These are phyloP conservation scores for Trypanosoma vivax DNA, from an alignment of 208 protist species.

Conservation along the genomic window DNA sequence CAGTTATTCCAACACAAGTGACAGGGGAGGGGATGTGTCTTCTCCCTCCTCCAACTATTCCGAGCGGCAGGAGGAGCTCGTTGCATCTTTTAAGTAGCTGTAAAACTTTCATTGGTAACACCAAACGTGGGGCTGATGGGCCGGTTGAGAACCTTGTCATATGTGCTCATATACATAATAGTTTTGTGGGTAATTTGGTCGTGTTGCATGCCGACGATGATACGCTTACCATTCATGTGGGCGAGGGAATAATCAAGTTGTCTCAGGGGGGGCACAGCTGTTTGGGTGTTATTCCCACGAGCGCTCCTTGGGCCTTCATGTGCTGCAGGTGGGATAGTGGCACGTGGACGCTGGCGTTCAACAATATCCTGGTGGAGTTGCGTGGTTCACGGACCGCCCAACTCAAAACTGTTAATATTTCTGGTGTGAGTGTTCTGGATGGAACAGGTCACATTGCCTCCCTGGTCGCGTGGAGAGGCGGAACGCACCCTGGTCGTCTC, in stretches of 20 bases:
- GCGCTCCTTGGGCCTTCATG: constrained; percentile 53
- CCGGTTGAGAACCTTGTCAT: constrained; percentile 49
- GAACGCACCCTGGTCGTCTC: constrained; percentile 2
- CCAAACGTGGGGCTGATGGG: constrained; percentile 20
- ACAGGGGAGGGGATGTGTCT: constrained; percentile 31
- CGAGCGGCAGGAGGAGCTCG: constrained; percentile 32
- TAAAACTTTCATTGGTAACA: constrained; percentile 11
- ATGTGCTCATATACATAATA: constrained; percentile 44
- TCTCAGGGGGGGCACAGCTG: constrained; percentile 38
- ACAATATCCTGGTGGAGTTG: constrained; percentile 47
- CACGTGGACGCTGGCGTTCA: constrained; percentile 57
- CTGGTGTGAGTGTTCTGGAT: constrained; percentile 33
- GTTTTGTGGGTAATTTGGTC: constrained; percentile 55
- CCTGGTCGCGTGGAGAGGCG: constrained; percentile 30
- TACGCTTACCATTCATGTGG: constrained; percentile 28
- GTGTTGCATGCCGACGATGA: constrained; percentile 34
- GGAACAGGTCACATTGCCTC: constrained; percentile 65
- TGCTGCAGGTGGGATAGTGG: constrained; percentile 58
- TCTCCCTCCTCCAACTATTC: constrained; percentile 43
- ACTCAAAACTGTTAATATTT: constrained; percentile 38
- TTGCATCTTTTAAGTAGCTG: constrained; percentile 21
- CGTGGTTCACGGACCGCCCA: constrained; percentile 42
- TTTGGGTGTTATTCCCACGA: constrained; percentile 39
- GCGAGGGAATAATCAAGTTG: constrained; percentile 25
- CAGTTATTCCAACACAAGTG: constrained; percentile 43